These are phyloP conservation scores for Neurospora crassa DNA, from an alignment of 2,329 filamentous ascomycete genomes.

Conservation along the genomic window DNA sequence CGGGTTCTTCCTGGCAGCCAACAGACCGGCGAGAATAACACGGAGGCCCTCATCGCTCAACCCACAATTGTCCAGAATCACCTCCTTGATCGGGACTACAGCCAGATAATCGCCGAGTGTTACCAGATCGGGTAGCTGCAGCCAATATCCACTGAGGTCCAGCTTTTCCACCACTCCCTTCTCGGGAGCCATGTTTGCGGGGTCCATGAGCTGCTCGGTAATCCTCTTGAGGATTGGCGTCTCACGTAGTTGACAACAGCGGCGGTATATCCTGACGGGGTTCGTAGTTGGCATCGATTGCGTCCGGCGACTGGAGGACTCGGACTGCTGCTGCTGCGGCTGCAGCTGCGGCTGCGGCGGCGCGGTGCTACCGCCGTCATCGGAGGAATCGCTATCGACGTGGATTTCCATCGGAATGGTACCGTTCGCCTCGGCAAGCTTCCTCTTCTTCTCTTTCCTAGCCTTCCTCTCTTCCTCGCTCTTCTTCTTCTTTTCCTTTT, in stretches of 20 bases:
- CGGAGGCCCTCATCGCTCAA: slow-evolving; percentile 79
- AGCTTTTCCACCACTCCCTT: slow-evolving; percentile 74
- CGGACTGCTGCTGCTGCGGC: not conserved
- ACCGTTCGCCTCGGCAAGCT: slow-evolving; percentile 79
- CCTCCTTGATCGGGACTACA: slow-evolving; percentile 79
- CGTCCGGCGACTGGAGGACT: slow-evolving; percentile 25
- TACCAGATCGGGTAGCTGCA: slow-evolving; percentile 73
- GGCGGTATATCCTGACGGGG: slow-evolving; percentile 81
- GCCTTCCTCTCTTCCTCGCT: slow-evolving; percentile 90
- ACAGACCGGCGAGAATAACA: slow-evolving; percentile 74
- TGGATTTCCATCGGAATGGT: slow-evolving; percentile 75
- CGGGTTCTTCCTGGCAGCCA: slow-evolving; percentile 65
- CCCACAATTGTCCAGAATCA: slow-evolving; percentile 80
- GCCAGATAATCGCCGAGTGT: slow-evolving; percentile 92
- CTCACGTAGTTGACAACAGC: slow-evolving; percentile 89
- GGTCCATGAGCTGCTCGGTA: slow-evolving; percentile 72
- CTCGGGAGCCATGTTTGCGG: slow-evolving; percentile 53
- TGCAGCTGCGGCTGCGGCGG: slow-evolving; percentile 22
- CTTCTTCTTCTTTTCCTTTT: slow-evolving; percentile 93
- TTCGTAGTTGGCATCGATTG: slow-evolving; percentile 76
- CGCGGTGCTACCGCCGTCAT: slow-evolving; percentile 22
- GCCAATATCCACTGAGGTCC: slow-evolving; percentile 73
- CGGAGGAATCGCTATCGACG: slow-evolving; percentile 53
- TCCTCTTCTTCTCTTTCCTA: slow-evolving; percentile 78
- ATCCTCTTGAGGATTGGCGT: slow-evolving; percentile 87